Evolutionary conservation across 1,284 basidiomycete genomes (phyloP).

Genomic region (Meira nashicola): DNA sequence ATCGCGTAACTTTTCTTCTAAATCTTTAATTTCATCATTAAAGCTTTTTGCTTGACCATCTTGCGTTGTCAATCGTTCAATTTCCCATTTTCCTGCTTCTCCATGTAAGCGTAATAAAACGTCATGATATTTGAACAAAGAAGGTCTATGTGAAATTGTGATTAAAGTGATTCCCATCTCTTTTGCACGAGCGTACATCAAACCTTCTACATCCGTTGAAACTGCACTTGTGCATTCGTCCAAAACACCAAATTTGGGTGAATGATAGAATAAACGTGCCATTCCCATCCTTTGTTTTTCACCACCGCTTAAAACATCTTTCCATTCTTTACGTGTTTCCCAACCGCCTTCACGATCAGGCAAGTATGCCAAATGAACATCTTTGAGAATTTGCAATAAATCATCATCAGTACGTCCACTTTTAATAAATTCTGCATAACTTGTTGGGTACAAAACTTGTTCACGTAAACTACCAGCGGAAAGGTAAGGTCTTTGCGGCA

Average conservation of each 20-base stretch:
- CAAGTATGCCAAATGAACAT: constrained; percentile 80
- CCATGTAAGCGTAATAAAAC: constrained; percentile 67
- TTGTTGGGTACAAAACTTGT: constrained; percentile 61
- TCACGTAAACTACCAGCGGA: constrained; percentile 78
- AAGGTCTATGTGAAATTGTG: constrained; percentile 66
- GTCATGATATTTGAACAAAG: constrained; percentile 64
- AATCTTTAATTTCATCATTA: constrained; percentile 46
- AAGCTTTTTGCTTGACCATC: constrained; percentile 44
- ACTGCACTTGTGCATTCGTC: constrained; percentile 95
- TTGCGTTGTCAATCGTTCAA: constrained; percentile 2
- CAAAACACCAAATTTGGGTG: constrained; percentile 91
- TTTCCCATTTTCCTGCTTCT: constrained; percentile 11
- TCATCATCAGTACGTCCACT: constrained; percentile 71
- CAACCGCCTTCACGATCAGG: constrained; percentile 96
- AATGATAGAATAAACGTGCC: constrained; percentile 92
- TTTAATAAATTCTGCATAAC: constrained; percentile 45
- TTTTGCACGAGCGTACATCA: constrained; percentile 93
- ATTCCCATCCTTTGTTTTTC: constrained; percentile 78
- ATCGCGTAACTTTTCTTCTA: constrained; percentile 45
- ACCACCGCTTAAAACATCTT: constrained; percentile 81
- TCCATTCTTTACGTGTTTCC: constrained; percentile 83
- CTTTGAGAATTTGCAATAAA: constrained; percentile 67
- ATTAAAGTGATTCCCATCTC: constrained; percentile 86
- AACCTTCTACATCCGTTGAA: constrained; percentile 63
- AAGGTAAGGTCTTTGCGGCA: constrained; percentile 90